Evolutionary conservation across 345 rosid genomes (phyloP).

Genomic region (Hirschfeldia incana): DNA sequence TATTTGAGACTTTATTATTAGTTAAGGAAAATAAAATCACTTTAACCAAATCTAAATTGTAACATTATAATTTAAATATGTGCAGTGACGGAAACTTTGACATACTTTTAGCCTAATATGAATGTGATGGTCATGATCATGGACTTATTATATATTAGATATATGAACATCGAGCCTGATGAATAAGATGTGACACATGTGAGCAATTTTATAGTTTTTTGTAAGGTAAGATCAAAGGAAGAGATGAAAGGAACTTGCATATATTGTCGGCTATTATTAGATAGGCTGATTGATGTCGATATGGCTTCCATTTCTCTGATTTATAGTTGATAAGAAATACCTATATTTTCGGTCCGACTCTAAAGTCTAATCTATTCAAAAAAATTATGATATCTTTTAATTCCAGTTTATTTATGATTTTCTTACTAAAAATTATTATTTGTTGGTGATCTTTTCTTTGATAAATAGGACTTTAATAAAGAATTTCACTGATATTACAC

Average conservation of each 20-base stretch:
- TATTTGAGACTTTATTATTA: not conserved
- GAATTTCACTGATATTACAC: not conserved
- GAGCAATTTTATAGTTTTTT: constrained; percentile 10
- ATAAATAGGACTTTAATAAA: not conserved
- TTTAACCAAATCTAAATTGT: not conserved
- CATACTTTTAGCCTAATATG: constrained; percentile 2
- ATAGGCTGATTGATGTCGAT: not conserved
- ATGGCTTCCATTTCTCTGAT: constrained; percentile 1
- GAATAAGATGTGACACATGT: constrained; percentile 24
- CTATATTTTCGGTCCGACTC: constrained; percentile 26
- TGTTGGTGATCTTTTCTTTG: not conserved
- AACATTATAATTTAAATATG: not conserved
- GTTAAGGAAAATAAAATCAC: not conserved
- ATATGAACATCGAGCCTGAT: constrained; percentile 12
- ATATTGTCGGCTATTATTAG: constrained; percentile 33
- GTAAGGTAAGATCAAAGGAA: constrained; percentile 1
- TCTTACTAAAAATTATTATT: not conserved
- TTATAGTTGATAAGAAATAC: not conserved
- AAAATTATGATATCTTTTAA: not conserved
- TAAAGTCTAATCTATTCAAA: not conserved
- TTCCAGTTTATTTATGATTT: not conserved
- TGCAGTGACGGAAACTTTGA: not conserved
- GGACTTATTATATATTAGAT: not conserved
- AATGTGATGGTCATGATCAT: constrained; percentile 17
- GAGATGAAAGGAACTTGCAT: constrained; percentile 8